phyloP scores from a whole-genome alignment of 1,139 yeast species.

The Hanseniaspora sp. region DNA sequence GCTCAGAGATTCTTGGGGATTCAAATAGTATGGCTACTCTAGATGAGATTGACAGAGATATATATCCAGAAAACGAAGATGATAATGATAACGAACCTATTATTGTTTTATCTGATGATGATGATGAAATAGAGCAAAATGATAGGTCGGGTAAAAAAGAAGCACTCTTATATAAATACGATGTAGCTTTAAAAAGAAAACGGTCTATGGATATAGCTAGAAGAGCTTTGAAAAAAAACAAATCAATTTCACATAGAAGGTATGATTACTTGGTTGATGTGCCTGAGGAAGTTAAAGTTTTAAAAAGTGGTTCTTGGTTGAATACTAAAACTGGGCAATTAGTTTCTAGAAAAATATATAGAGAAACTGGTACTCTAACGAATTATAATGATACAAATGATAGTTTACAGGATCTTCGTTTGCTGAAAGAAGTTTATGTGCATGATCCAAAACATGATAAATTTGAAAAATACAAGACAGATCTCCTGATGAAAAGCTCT shows the following conservation, averaged over 20 bases:
- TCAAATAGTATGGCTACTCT: neutral
- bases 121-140: neutral
- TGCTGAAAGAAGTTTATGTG: neutral
- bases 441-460: neutral
- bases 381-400: neutral
- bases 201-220: neutral
- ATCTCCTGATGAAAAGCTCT: neutral
- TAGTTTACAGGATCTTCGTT: neutral
- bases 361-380: neutral
- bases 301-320: constrained; percentile 12
- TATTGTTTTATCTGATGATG: constrained; percentile 6
- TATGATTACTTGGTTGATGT: neutral
- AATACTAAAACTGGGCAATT: neutral
- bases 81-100: neutral
- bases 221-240: neutral
- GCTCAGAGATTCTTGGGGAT: neutral
- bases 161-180: neutral
- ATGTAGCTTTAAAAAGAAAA: constrained; percentile 1
- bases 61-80: neutral
- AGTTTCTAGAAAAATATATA: neutral
- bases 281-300: neutral
- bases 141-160: neutral
- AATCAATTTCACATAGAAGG: neutral
- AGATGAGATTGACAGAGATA: neutral
- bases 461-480: neutral